Percentiles rank a stretch among this genome's conserved stretches.
Conservation (phyloP, 768 basidiomycete species). For the Russula sp. region DNA sequence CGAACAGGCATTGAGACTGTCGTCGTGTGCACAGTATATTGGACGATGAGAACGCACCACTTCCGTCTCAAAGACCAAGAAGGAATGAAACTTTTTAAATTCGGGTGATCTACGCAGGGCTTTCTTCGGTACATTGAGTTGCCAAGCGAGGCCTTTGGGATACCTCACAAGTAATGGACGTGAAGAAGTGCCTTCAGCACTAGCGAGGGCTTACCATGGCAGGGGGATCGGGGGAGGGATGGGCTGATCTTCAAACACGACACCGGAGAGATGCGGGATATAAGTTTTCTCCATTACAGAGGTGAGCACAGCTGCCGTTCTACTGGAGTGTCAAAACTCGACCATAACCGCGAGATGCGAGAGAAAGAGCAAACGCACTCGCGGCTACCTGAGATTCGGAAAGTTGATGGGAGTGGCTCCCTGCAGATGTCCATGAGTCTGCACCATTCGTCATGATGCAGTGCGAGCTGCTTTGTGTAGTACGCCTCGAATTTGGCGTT, state of each 20-base stretch:
- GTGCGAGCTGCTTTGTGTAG: constrained; percentile 69
- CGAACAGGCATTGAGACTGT: background rate
- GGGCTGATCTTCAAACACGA: constrained; percentile 67
- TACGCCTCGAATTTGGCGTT: constrained; percentile 64
- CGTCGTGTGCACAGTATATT: background rate
- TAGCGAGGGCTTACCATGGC: constrained; percentile 55
- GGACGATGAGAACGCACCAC: constrained; percentile 52
- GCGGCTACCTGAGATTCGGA: constrained; percentile 84
- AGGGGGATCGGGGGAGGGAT: constrained; percentile 80
- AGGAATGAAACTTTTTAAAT: constrained; percentile 93
- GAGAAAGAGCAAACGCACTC: constrained; percentile 44
- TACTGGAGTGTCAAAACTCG: constrained; percentile 28
- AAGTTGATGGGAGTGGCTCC: constrained; percentile 84
- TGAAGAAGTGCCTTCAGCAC: background rate
- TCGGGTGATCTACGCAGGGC: constrained; percentile 81
- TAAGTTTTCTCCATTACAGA: constrained; percentile 69
- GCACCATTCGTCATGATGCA: constrained; percentile 74
- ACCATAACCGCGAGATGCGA: constrained; percentile 22
- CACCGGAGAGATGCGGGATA: constrained; percentile 66
- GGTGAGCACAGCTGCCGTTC: constrained; percentile 70
- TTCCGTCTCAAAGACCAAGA: constrained; percentile 97
- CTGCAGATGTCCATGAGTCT: constrained; percentile 58
- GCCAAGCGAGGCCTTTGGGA: constrained; percentile 93
- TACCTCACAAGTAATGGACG: constrained; percentile 53
- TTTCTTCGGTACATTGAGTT: constrained; percentile 87